phyloP scores from a whole-genome alignment of 306 rosid genomes.

The Acmispon strigosus region DNA sequence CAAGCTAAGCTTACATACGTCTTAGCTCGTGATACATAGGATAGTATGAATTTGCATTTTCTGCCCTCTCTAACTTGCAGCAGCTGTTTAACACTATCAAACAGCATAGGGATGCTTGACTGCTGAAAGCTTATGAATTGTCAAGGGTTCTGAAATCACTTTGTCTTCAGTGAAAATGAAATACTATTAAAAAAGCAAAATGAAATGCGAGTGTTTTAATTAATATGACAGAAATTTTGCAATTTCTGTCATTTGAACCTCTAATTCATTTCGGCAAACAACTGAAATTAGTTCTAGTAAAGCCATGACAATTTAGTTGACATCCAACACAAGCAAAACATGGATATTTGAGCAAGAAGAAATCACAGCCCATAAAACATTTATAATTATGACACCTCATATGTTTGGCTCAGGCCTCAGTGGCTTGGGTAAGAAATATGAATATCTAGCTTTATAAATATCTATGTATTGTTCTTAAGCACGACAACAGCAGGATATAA shows the following conservation, averaged over 20 bases:
- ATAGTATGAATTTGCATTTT: slow-evolving; percentile 79
- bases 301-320: not conserved
- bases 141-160: slow-evolving; percentile 43
- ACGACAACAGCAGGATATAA: slow-evolving; percentile 55
- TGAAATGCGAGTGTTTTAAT: slow-evolving; percentile 4
- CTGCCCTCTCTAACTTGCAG: slow-evolving; percentile 51
- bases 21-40: slow-evolving; percentile 81
- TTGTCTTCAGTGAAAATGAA: not conserved
- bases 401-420: no score
- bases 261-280: not conserved
- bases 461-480: not conserved
- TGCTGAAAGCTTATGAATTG: slow-evolving; percentile 83
- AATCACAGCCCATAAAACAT: not conserved
- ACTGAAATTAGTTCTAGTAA: slow-evolving; percentile 5
- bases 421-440: not conserved
- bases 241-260: not conserved
- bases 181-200: not conserved
- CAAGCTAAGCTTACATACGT: slow-evolving; percentile 35
- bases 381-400: no score
- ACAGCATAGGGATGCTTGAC: slow-evolving; percentile 66
- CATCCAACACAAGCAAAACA: not conserved
- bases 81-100: slow-evolving; percentile 59
- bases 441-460: not conserved
- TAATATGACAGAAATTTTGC: not conserved
- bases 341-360: not conserved